phyloP scores from a whole-genome alignment of 23 red algal genomes.

The Gracilariopsis chorda region DNA sequence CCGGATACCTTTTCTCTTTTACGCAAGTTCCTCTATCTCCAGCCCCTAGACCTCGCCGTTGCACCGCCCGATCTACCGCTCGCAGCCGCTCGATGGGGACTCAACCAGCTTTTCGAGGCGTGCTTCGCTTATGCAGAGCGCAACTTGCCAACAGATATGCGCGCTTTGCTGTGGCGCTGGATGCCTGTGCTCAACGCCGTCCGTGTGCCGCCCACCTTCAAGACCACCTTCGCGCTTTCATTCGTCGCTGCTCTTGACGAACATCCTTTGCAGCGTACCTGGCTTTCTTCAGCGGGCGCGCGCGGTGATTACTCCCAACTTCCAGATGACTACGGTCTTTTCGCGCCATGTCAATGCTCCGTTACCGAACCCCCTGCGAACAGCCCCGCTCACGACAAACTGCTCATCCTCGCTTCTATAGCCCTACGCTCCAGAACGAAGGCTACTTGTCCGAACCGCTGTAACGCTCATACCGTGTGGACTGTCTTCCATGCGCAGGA shows the following conservation, averaged over 20 bases:
- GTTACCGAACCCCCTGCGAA: neutral
- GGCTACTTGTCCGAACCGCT: neutral
- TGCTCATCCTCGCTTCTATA: neutral
- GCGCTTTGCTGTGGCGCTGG: neutral
- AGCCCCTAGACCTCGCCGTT: neutral
- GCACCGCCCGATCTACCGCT: neutral
- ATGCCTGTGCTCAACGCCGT: neutral
- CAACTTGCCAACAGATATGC: neutral
- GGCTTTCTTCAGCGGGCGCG: neutral
- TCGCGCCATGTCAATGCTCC: neutral
- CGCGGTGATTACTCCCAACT: neutral
- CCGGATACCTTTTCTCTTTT: neutral
- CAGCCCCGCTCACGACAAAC: neutral
- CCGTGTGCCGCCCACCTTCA: neutral
- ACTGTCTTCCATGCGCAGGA: neutral
- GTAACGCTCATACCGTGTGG: neutral
- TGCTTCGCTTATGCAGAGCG: neutral
- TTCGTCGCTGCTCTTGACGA: neutral
- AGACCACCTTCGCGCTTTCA: neutral
- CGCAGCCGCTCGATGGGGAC: neutral
- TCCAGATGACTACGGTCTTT: neutral
- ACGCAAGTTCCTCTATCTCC: conserved; percentile 11
- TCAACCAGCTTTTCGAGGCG: conserved; percentile 21
- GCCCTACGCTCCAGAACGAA: neutral
- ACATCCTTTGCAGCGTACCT: neutral